A percentile compares a stretch with the other conserved stretches of the same genome.
These are phyloP conservation scores for Rutstroemia sp. DNA, from an alignment of 2,329 filamentous ascomycete species.

Conservation along the genomic window DNA sequence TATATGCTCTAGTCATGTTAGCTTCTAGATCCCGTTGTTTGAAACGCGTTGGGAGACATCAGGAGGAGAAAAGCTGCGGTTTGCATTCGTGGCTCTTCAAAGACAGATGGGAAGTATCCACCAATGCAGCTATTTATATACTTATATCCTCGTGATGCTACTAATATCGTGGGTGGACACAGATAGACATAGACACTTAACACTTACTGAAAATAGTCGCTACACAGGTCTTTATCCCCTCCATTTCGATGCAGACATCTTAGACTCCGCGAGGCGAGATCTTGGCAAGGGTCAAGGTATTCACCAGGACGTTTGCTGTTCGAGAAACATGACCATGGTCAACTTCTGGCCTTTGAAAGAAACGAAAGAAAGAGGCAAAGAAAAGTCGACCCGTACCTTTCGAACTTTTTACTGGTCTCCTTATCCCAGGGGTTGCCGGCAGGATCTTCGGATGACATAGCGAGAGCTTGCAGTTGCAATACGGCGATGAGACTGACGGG, in stretches of 20 bases:
- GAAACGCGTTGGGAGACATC: background rate
- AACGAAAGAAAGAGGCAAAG: slow-evolving; percentile 11
- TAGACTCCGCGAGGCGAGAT: slow-evolving; percentile 78
- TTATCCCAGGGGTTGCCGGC: slow-evolving; percentile 43
- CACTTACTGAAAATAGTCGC: slow-evolving; percentile 88
- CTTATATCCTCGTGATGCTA: background rate
- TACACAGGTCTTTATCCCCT: slow-evolving; percentile 82
- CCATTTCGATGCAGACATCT: slow-evolving; percentile 83
- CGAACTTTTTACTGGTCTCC: slow-evolving; percentile 56
- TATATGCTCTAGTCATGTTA: slow-evolving; percentile 64
- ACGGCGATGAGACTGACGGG: no score
- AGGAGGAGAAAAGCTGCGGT: background rate
- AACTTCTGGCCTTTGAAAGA: background rate
- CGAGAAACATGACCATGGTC: slow-evolving; percentile 11
- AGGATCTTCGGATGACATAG: slow-evolving; percentile 28
- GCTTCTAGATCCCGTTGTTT: background rate
- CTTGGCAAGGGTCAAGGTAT: slow-evolving; percentile 93
- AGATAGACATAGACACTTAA: no score
- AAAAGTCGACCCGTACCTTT: slow-evolving; percentile 39
- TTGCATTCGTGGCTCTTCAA: background rate
- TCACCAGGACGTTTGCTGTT: slow-evolving; percentile 78
- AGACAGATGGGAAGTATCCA: background rate
- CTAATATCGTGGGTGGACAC: background rate
- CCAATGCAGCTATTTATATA: background rate
- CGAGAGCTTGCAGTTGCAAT: background rate